phyloP scores from a whole-genome alignment of 768 basidiomycete genomes.

The Boletus vermiculosoides region DNA sequence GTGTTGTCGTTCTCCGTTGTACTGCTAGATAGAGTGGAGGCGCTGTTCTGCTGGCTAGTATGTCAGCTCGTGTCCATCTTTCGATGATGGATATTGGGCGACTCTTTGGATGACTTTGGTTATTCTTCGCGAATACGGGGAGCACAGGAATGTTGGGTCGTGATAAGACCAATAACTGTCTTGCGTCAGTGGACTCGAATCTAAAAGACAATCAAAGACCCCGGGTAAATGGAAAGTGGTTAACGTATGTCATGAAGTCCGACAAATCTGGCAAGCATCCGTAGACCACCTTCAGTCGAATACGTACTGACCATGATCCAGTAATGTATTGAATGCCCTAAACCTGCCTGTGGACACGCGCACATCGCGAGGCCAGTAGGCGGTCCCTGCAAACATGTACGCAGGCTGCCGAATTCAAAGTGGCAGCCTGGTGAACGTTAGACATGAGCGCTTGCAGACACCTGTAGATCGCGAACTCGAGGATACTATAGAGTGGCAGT shows the following conservation, averaged over 20 bases:
- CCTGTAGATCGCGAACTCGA: too few species aligned
- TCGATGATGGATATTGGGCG: neutral
- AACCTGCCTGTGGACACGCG: too few species aligned
- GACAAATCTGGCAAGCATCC: neutral
- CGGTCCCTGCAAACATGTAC: too few species aligned
- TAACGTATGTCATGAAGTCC: neutral
- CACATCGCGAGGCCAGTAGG: too few species aligned
- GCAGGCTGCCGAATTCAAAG: too few species aligned
- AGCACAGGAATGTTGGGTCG: neutral
- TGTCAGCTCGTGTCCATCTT: neutral
- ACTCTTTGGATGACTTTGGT: neutral
- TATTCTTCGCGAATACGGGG: neutral
- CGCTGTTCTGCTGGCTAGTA: neutral
- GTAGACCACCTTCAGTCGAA: too few species aligned
- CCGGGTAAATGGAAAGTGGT: neutral
- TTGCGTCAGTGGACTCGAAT: neutral
- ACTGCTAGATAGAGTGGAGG: neutral
- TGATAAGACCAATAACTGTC: neutral
- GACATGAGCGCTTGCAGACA: too few species aligned
- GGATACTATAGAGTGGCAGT: too few species aligned
- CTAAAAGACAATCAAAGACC: neutral
- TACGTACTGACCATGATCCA: too few species aligned
- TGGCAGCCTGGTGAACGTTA: too few species aligned
- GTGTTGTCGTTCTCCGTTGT: neutral
- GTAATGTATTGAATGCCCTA: too few species aligned